Evolutionary conservation across 2,329 filamentous ascomycete species (phyloP), one percentile per base, ranked within the genome.

Genomic region (Colletotrichum tropicicola): DNA sequence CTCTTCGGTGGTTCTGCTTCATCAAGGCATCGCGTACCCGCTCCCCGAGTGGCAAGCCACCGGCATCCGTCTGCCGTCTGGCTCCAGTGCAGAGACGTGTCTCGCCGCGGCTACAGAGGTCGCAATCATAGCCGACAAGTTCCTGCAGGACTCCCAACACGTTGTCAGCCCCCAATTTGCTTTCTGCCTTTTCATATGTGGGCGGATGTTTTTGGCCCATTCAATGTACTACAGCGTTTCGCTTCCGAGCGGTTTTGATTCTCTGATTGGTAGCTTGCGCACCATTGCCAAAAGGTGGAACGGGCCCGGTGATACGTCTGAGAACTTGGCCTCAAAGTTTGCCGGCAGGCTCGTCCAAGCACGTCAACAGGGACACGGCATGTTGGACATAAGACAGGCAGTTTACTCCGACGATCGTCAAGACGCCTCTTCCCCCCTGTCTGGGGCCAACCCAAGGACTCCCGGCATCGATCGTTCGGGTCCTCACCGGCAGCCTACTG

Each of bases 21-120:
- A 82, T 56, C 77, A 80, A 47, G 71, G 72, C 12, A 79, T 82
- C 19, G 80, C 79, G 2, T 79, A 78, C 56, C 76, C 76, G 0
- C 70, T 73, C 1, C 47, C 70, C 1, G 71, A 75, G 8, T 78
- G 74, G 72, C 62, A 73, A 25, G 70, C 67, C 69, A 17, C 69
- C 65, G 19, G 67, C 70, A 68, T 78, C 19, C 72, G 73, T 8
- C 69, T 80, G 1, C 78, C 79, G 0, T 79, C 73, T n/a, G 63
- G 69, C 3, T 77, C 72, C n/a, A 80, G 77, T 49, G 74, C 77
- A 6, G 79, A 81, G 60, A 80, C 79, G 0, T 81, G 80, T 52
- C 70, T 78, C 21, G 66, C 71, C 7, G 79, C 80, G 0, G 78
- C 78, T 0, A 71, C 72, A 1, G 78, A 81, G 53, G 78, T 76